Evolutionary conservation across 129 eudicot genomes (phyloP), one percentile per base, ranked within the genome.

Genomic region (Dittrichia graveolens): DNA sequence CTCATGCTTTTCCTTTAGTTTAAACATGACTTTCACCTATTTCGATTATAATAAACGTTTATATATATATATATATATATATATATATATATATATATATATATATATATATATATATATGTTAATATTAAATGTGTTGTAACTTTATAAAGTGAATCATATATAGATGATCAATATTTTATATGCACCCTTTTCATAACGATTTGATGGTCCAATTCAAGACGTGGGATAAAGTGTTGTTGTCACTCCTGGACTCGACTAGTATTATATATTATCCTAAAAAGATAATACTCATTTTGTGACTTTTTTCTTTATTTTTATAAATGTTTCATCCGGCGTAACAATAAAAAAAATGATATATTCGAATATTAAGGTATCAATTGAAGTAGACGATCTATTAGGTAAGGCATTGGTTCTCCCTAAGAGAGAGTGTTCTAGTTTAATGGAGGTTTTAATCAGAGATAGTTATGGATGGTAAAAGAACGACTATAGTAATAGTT

Each of bases 221-320:
- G 61, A 57, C 53, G 69, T 76, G 74, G 75, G 61, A 68, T 67
- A 68, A 76, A 76, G 80, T 69, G 54, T 60, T 76, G 6, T 76
- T 68, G 69, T 56, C 79, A 54, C 72, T n/a, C n/a, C n/a, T n/a
- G n/a, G n/a, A 65, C 65, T 54, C 38, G n/a, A n/a, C 72, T 66
- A 44, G 69, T 24, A 68, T 69, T 46, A 67, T 76, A 45, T 46
- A 76, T 76, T 59, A 76, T 15, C 68, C 80, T 76, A 46, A 76
- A 76, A 65, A 76, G 69, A 59, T 38, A 34, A 38, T 46, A 46
- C 42, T 18, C 58, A 43, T 58, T 56, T 67, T 63, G 60, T 76
- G 61, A 67, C 35, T 58, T 56, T 67, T 63, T 49, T 76, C 68
- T 19, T 75, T 76, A 76, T 56, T 56, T 12, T 8, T 16, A 57